Evolutionary conservation across 257 asterid species (phyloP).

Genomic region (Jacaranda copaia): DNA sequence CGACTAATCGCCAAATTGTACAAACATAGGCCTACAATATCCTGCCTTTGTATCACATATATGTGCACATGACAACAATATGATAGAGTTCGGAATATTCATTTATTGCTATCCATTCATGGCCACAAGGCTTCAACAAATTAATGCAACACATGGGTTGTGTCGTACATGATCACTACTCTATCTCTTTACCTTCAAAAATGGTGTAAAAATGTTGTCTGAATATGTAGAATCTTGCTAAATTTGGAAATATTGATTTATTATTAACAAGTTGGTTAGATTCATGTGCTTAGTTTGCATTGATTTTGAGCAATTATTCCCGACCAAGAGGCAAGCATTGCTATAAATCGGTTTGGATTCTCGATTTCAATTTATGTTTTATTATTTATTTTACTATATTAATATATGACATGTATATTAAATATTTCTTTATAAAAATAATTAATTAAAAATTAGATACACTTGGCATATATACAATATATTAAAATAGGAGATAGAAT

Average conservation of each 20-base stretch:
- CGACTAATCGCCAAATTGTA: constrained; percentile 2
- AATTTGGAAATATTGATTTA: not conserved
- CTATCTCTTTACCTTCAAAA: not conserved
- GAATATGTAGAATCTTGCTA: not conserved
- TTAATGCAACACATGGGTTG: constrained; percentile 29
- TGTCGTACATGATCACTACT: not conserved
- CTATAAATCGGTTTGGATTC: too few species aligned
- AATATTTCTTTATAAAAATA: too few species aligned
- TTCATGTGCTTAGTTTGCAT: not conserved
- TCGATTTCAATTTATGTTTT: too few species aligned
- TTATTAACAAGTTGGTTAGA: not conserved
- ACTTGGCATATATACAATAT: too few species aligned
- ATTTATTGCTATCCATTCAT: not conserved
- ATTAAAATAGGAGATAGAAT: too few species aligned
- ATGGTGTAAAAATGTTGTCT: not conserved
- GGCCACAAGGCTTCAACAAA: not conserved
- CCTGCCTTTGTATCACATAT: not conserved
- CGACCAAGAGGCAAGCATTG: too few species aligned
- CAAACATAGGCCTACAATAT: constrained; percentile 12
- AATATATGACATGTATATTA: too few species aligned
- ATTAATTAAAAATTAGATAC: too few species aligned
- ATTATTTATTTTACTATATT: too few species aligned
- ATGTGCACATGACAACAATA: not conserved
- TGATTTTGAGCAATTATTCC: too few species aligned
- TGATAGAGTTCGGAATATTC: not conserved